Evolutionary conservation across 2,329 filamentous ascomycete species (phyloP).

Genomic region (Bipolaris bicolor): DNA sequence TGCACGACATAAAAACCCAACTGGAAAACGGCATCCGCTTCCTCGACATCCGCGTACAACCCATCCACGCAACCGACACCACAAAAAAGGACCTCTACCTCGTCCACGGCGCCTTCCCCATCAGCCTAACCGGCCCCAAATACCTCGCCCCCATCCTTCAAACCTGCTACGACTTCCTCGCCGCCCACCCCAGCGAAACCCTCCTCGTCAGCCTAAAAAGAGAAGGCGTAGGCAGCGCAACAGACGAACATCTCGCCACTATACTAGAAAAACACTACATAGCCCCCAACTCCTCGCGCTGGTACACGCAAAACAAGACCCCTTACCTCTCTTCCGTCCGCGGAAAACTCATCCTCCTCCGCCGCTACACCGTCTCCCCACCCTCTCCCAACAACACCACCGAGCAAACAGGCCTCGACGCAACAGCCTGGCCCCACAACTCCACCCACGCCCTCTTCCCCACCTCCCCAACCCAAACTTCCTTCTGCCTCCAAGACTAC

Average conservation of each 20-base stretch:
- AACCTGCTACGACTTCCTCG: slow-evolving; percentile 75
- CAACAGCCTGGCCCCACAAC: slow-evolving; percentile 82
- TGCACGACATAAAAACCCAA: slow-evolving; percentile 76
- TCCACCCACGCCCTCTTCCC: slow-evolving; percentile 77
- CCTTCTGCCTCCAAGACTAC: slow-evolving; percentile 87
- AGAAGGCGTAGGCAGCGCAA: slow-evolving; percentile 81
- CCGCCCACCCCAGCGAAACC: slow-evolving; percentile 77
- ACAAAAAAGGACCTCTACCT: slow-evolving; percentile 74
- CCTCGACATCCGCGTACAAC: slow-evolving; percentile 86
- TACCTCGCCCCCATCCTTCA: slow-evolving; percentile 76
- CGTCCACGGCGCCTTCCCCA: slow-evolving; percentile 88
- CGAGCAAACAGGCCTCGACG: slow-evolving; percentile 58
- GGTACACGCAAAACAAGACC: slow-evolving; percentile 77
- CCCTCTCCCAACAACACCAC: slow-evolving; percentile 3
- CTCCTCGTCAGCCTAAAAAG: slow-evolving; percentile 88
- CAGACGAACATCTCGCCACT: slow-evolving; percentile 76
- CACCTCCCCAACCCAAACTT: not conserved
- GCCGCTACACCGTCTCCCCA: slow-evolving; percentile 70
- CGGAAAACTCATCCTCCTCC: slow-evolving; percentile 82
- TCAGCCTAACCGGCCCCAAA: slow-evolving; percentile 81
- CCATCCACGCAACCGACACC: slow-evolving; percentile 61
- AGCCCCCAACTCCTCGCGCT: slow-evolving; percentile 63
- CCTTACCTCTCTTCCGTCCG: slow-evolving; percentile 80
- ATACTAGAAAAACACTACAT: slow-evolving; percentile 75
- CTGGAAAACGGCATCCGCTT: slow-evolving; percentile 91